Conservation (phyloP, 2,329 filamentous ascomycete species). For the Catunica adiposa region DNA sequence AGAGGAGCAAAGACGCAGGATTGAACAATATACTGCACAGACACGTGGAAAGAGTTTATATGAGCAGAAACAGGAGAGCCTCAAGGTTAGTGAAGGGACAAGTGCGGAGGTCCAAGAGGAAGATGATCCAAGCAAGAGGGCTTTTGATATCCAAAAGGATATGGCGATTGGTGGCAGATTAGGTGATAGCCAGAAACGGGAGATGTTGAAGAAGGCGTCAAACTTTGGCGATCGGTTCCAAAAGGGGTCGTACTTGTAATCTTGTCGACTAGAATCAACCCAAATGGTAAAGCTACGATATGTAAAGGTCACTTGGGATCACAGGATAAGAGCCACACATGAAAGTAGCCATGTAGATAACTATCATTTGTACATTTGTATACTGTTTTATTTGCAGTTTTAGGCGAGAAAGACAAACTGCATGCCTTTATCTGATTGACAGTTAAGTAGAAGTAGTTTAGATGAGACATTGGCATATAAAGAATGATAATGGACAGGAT, state of each 20-base stretch:
- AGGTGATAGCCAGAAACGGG: slow-evolving; percentile 53
- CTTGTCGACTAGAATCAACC: background rate
- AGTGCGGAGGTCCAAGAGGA: slow-evolving; percentile 43
- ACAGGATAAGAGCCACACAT: background rate
- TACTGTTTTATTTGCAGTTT: no score
- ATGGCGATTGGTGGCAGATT: slow-evolving; percentile 64
- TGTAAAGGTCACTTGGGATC: background rate
- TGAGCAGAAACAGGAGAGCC: slow-evolving; percentile 34
- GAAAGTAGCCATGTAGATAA: background rate
- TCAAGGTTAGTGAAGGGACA: slow-evolving; percentile 11
- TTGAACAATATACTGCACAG: slow-evolving; percentile 35
- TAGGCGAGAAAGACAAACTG: no score
- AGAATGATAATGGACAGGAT: no score
- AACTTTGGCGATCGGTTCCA: slow-evolving; percentile 72
- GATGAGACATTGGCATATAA: no score
- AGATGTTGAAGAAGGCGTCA: slow-evolving; percentile 62
- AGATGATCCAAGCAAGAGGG: slow-evolving; percentile 78
- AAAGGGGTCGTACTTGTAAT: slow-evolving; percentile 48
- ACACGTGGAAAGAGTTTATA: slow-evolving; percentile 41
- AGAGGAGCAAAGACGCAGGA: slow-evolving; percentile 33
- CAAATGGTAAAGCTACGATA: background rate
- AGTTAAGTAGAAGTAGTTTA: no score
- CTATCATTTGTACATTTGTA: no score
- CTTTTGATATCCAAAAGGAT: slow-evolving; percentile 86
- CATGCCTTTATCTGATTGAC: no score